A percentile compares a stretch with the other conserved stretches of the same genome.
Evolutionary conservation across 495 filamentous ascomycete genomes (phyloP).

Genomic region (Penicillium canescens): DNA sequence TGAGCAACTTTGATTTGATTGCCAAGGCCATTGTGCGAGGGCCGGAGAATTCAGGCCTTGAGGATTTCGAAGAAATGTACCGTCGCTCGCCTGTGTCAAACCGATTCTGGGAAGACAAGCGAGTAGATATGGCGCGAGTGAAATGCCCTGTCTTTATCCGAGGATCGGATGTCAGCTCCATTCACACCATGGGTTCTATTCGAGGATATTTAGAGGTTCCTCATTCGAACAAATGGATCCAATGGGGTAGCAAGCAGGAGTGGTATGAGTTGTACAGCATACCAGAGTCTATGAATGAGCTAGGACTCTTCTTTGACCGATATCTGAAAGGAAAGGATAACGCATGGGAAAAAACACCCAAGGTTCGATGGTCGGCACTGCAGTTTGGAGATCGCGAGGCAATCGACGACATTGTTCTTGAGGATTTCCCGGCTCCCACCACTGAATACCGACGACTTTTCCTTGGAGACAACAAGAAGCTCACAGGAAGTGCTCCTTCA

Average conservation of each 20-base stretch:
- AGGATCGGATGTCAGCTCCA: constrained; percentile 24
- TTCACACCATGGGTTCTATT: constrained; percentile 41
- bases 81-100: constrained; percentile 18
- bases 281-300: constrained; percentile 23
- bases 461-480: constrained; percentile 2
- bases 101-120: constrained; percentile 32
- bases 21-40: constrained; percentile 27
- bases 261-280: constrained; percentile 41
- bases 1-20: constrained; percentile 33
- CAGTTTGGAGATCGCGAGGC: constrained; percentile 25
- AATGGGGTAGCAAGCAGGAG: constrained; percentile 35
- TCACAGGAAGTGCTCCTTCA: neutral
- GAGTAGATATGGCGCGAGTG: constrained; percentile 21
- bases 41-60: constrained; percentile 21
- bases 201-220: constrained; percentile 32
- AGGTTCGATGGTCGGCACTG: constrained; percentile 31
- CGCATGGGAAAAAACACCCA: constrained; percentile 42
- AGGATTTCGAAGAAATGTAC: constrained; percentile 35
- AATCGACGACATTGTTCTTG: constrained; percentile 23
- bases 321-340: constrained; percentile 40
- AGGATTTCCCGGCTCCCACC: constrained; percentile 32
- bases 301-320: constrained; percentile 37
- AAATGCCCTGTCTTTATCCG: constrained; percentile 24
- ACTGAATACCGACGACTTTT: constrained; percentile 33
- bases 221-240: constrained; percentile 25